These are phyloP conservation scores for Pseudonectria buxi DNA, from an alignment of 2,329 filamentous ascomycete species.

Conservation along the genomic window DNA sequence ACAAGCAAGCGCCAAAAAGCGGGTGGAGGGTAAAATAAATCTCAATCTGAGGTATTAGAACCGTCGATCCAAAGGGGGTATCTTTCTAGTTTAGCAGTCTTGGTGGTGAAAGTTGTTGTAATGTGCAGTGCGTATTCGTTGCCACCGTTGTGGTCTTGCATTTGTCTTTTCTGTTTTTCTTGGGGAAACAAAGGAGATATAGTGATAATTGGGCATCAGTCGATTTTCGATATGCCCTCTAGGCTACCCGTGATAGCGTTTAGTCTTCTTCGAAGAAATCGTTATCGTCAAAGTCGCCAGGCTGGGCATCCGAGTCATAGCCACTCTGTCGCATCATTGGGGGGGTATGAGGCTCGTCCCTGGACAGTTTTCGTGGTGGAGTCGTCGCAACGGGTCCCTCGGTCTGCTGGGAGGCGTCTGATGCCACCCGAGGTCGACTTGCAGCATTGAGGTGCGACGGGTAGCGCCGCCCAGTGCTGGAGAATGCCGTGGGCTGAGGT, in stretches of 20 bases:
- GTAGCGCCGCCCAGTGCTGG: constrained; percentile 52
- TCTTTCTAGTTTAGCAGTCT: constrained; percentile 34
- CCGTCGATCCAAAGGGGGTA: constrained; percentile 32
- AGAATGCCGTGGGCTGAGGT: constrained; percentile 54
- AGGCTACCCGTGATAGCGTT: constrained; percentile 6
- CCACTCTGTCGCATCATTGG: constrained; percentile 53
- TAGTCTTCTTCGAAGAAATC: constrained; percentile 50
- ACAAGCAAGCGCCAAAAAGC: constrained; percentile 5
- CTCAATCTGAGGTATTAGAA: constrained; percentile 20
- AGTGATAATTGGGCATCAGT: constrained; percentile 6
- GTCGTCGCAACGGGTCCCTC: constrained; percentile 20
- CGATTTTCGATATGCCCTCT: constrained; percentile 5
- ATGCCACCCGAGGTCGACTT: constrained; percentile 1
- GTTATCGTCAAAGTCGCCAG: constrained; percentile 53
- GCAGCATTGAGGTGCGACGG: constrained; percentile 30
- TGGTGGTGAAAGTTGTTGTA: constrained; percentile 18
- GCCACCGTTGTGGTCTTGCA: constrained; percentile 17
- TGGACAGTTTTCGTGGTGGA: constrained; percentile 32
- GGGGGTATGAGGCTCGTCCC: constrained; percentile 46
- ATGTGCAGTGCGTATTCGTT: constrained; percentile 16
- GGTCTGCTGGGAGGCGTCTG: constrained; percentile 8
- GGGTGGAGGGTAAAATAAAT: constrained; percentile 7
- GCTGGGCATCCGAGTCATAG: constrained; percentile 56
- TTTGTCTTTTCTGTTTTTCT: constrained; percentile 5
- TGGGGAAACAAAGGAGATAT: constrained; percentile 21